These are phyloP conservation scores for Alternaria sp. DNA, from an alignment of 2,329 filamentous ascomycete genomes.

Conservation along the genomic window DNA sequence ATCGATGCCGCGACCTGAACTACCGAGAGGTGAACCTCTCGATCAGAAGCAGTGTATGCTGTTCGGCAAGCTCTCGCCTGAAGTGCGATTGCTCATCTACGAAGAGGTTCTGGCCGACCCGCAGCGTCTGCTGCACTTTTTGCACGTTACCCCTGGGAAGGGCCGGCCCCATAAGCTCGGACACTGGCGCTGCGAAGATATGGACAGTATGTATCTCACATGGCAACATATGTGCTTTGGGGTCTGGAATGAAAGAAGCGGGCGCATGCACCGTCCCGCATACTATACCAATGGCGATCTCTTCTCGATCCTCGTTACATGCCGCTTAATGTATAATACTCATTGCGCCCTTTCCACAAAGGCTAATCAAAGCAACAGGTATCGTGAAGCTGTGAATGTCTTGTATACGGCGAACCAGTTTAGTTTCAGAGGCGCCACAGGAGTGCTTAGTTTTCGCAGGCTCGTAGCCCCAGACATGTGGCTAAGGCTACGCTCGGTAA, in stretches of 20 bases:
- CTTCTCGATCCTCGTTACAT: too few species aligned
- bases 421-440: conserved; percentile 12
- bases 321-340: too few species aligned
- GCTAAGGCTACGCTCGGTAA: conserved; percentile 9
- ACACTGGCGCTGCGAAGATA: not conserved
- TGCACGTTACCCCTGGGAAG: not conserved
- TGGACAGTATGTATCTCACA: too few species aligned
- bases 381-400: conserved; percentile 10
- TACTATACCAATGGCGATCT: too few species aligned
- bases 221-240: too few species aligned
- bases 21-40: not conserved
- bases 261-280: too few species aligned
- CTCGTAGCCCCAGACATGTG: conserved; percentile 1
- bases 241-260: too few species aligned
- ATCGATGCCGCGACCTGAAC: not conserved
- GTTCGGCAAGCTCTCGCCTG: not conserved
- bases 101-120: not conserved
- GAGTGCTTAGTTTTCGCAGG: conserved; percentile 2
- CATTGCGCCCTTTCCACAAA: too few species aligned
- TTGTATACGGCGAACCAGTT: conserved; percentile 16
- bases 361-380: not conserved
- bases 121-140: not conserved
- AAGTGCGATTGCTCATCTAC: not conserved
- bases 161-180: not conserved
- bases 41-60: not conserved